A percentile compares a stretch with the other conserved stretches of the same genome.
Conservation (phyloP, 768 basidiomycete species). For the Agaricus subrufescens region DNA sequence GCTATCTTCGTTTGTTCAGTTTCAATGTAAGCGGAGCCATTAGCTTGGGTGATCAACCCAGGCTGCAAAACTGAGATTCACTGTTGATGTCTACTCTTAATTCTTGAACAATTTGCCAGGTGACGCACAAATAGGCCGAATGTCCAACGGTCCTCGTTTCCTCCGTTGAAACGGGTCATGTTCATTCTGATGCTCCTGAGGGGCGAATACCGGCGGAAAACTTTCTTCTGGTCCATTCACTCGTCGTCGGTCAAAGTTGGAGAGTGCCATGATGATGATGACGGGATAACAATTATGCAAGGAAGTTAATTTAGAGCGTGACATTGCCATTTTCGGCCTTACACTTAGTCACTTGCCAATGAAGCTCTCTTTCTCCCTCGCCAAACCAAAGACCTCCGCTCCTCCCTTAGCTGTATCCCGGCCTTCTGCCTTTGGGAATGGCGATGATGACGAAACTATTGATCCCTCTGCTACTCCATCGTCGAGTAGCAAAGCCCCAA, state of each 20-base stretch:
- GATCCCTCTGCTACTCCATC: slow-evolving; percentile 35
- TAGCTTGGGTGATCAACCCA: slow-evolving; percentile 88
- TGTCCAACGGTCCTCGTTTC: slow-evolving; percentile 53
- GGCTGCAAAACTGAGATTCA: slow-evolving; percentile 70
- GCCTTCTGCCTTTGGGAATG: slow-evolving; percentile 59
- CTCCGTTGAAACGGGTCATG: slow-evolving; percentile 38
- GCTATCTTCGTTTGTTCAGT: slow-evolving; percentile 89
- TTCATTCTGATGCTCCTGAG: slow-evolving; percentile 23
- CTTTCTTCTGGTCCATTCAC: slow-evolving; percentile 91
- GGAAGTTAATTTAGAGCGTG: slow-evolving; percentile 22
- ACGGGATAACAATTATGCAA: neutral
- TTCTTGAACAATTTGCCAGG: neutral
- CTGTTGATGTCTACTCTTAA: slow-evolving; percentile 8
- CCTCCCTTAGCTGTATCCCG: slow-evolving; percentile 44
- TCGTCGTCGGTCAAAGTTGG: slow-evolving; percentile 76
- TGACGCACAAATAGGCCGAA: slow-evolving; percentile 80
- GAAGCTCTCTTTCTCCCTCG: slow-evolving; percentile 90
- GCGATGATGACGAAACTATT: slow-evolving; percentile 57
- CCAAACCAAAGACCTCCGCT: slow-evolving; percentile 51
- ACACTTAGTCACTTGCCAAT: slow-evolving; percentile 28
- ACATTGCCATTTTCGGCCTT: slow-evolving; percentile 8
- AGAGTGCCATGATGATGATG: slow-evolving; percentile 39
- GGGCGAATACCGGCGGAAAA: slow-evolving; percentile 55
- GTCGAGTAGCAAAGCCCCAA: slow-evolving; percentile 21
- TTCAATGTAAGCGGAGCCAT: slow-evolving; percentile 97